These are phyloP conservation scores for Rhypophila decipiens DNA, from an alignment of 495 filamentous ascomycete species.

Conservation along the genomic window DNA sequence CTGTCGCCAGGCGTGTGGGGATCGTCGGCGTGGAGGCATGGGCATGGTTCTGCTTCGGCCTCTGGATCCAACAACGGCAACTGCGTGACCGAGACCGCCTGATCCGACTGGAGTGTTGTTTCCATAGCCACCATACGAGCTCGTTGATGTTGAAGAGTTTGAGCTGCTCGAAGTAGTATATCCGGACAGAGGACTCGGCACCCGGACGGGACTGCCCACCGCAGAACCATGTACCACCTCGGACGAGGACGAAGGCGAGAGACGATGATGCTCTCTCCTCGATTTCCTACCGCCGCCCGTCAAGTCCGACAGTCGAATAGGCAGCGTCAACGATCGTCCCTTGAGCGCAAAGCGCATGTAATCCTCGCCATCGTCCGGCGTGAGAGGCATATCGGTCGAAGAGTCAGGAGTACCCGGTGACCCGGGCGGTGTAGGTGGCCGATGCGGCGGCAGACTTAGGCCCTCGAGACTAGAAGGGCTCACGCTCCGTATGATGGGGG, in stretches of 20 bases:
- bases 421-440: conserved; percentile 27
- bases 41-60: conserved; percentile 4
- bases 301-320: conserved; percentile 19
- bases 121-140: not conserved
- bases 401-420: conserved; percentile 26
- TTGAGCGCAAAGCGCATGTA: conserved; percentile 29
- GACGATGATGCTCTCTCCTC: no score
- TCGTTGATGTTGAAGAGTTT: not conserved
- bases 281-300: no score
- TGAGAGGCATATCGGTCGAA: conserved; percentile 16
- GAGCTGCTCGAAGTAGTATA: not conserved
- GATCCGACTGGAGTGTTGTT: no score
- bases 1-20: conserved; percentile 41
- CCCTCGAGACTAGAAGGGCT: conserved; percentile 42
- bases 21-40: conserved; percentile 24
- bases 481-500: conserved; percentile 36
- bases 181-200: not conserved
- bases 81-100: no score
- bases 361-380: conserved; percentile 30
- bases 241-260: no score
- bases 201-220: conserved; percentile 8
- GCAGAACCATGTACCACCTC: no score
- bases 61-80: not conserved
- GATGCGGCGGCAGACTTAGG: conserved; percentile 35
- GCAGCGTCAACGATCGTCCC: conserved; percentile 15